Base-by-base conservation (phyloP, 371 early-diverging fungal genomes). In the Sporodiniella umbellata region DNA sequence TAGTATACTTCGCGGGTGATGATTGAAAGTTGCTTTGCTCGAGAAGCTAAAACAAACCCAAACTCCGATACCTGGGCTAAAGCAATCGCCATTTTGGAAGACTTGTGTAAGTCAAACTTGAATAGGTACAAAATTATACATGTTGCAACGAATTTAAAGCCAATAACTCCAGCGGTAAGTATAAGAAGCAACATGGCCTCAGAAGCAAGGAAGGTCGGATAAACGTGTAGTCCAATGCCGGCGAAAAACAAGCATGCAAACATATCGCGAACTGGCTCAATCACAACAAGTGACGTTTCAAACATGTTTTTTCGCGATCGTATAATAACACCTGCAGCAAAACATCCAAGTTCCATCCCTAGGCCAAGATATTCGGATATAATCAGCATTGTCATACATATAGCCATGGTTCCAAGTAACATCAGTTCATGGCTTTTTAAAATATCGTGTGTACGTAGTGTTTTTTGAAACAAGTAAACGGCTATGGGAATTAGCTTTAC, bases 211-310 rank as follows among this genome's bases (percentile, higher is more conserved):
- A 85, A 85, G 4, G 68, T 62, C 1, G 84, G 84, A 44, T 84
- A 81, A 5, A 83, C 64, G 59, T 85, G 86, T 4, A 85, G 56
- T 3, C 86, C 86, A 43, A 85, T 79, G n/a, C 76, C 62, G 1
- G 84, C 81, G 65, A 85, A 85, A 56, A 85, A 85, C 8, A 84
- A 56, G 21, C 77, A 75, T 8, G 74, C 73, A 70, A 83, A 83
- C 25, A 83, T 37, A 58, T 81, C 79, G 11, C 75, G 64, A 1
- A 85, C 68, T n/a, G 86, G 80, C 42, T 77, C 77, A 46, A 83
- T 70, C 5, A 69, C 64, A 7, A 42, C 62, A 17, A 64, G 51
- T 1, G 63, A 66, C 8, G 66, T 46, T 35, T 82, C 79, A 51
- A 64, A 72, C 26, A 72, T 24, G 24, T 54, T 42, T 47, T 68